Base-by-base conservation (phyloP, 768 basidiomycete genomes). In the Artomyces pyxidatus region DNA sequence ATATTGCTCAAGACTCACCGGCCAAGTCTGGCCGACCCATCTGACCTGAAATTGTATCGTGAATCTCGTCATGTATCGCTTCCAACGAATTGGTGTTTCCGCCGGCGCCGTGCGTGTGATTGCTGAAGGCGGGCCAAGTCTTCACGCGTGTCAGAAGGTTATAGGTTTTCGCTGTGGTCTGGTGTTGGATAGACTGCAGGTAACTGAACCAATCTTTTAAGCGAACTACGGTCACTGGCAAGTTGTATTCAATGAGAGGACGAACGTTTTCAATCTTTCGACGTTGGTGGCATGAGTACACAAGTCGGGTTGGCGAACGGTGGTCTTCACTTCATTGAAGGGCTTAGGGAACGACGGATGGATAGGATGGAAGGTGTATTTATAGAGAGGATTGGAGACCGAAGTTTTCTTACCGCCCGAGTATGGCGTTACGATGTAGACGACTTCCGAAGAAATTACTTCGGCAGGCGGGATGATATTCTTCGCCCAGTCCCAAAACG, bases 401-500 rank as follows among this genome's bases (percentile, higher is more conserved):
- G 40, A 14, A 21, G 53, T 49, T 23, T 37, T 56, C 22, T 50
- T 39, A 14, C 71, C 68, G 44, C 65, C 55, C 11, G 68, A 59
- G 1, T 56, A n/a, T n/a, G n/a, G n/a, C n/a, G n/a, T 56, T n/a
- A 56, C 63, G 50, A 73, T 70, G 3, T 57, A 50, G 21, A 71
- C 64, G 27, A 61, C 48, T 30, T 57, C 55, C 21, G 60, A 46
- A 12, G 61, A 58, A 43, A 70, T 70, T 25, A 75, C 65, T 48
- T 71, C 65, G 1, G 59, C 46, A 4, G 74, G 72, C 29, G 68
- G 70, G 12, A 68, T 59, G 2, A 59, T 25, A 16, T 67, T 64
- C 3, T 30, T 42, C 3, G 74, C 73, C 75, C 75, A 77, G 58
- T 77, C 75, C 75, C 74, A 77, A 61, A 69, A 77, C 2, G 72